Conservation (phyloP, 495 filamentous ascomycete genomes). For the Aspergillus nanangensis region DNA sequence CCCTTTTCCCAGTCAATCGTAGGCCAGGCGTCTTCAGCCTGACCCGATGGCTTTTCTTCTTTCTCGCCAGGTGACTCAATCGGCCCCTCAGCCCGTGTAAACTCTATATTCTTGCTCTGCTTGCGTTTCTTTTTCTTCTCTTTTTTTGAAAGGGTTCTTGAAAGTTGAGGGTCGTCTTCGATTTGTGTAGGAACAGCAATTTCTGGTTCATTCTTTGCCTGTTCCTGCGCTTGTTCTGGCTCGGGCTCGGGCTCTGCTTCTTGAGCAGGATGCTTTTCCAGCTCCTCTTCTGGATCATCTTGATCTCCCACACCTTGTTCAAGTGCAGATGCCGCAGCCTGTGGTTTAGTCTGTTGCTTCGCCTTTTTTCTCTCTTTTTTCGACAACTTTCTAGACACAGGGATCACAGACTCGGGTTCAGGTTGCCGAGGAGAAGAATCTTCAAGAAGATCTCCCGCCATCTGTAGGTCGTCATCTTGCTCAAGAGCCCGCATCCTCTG, state of each 20-base stretch:
- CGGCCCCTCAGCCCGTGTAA: too few relatives aligned
- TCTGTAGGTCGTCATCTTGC: not conserved
- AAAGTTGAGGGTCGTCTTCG: slow-evolving; percentile 3
- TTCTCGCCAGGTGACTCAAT: too few relatives aligned
- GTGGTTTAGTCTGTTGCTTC: slow-evolving; percentile 27
- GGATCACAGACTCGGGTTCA: not conserved
- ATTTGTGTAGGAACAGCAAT: not conserved
- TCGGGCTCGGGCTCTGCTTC: slow-evolving; percentile 12
- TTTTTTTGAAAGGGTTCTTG: slow-evolving; percentile 10
- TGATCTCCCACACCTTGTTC: not conserved
- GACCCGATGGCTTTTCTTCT: slow-evolving; percentile 15
- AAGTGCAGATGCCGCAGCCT: slow-evolving; percentile 3
- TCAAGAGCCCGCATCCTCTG: not conserved
- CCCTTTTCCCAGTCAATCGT: slow-evolving; percentile 35
- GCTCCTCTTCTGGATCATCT: too few relatives aligned
- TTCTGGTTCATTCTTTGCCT: not conserved
- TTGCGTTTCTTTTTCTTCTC: slow-evolving; percentile 19
- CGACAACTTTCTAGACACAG: slow-evolving; percentile 25
- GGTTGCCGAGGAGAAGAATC: slow-evolving; percentile 4
- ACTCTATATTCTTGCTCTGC: too few relatives aligned
- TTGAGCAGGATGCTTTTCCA: not conserved
- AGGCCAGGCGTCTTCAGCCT: slow-evolving; percentile 30
- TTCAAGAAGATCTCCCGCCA: slow-evolving; percentile 1
- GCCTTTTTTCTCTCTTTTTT: slow-evolving; percentile 42
- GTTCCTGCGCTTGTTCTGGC: slow-evolving; percentile 24